These are phyloP conservation scores for Trametes maxima DNA, from an alignment of 768 basidiomycete genomes.

Conservation along the genomic window DNA sequence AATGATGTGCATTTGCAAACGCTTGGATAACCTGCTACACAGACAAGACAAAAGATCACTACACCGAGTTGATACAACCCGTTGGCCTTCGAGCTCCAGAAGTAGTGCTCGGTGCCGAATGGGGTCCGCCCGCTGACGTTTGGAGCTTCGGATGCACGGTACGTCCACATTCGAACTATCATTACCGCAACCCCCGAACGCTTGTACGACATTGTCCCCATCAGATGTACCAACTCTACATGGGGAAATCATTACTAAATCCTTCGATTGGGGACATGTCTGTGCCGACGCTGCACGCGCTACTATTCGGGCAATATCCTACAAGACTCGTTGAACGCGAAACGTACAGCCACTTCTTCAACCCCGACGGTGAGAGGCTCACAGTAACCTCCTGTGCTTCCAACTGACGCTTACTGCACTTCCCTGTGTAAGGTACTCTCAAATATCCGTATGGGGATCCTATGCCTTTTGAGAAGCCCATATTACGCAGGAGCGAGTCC, in stretches of 20 bases:
- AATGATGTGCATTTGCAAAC: too few relatives aligned
- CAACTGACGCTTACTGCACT: not conserved
- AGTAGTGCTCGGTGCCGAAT: slow-evolving; percentile 16
- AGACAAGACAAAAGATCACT: not conserved
- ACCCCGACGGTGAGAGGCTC: slow-evolving; percentile 6
- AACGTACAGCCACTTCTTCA: slow-evolving; percentile 7
- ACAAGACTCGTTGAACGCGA: slow-evolving; percentile 2
- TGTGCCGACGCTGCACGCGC: slow-evolving; percentile 3
- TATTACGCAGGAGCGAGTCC: not conserved
- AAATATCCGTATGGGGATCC: not conserved
- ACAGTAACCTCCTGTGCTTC: not conserved
- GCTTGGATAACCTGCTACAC: not conserved
- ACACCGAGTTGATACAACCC: slow-evolving; percentile 14
- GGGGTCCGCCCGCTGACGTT: slow-evolving; percentile 18
- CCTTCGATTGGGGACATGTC: not conserved
- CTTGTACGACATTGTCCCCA: not conserved
- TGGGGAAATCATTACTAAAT: not conserved
- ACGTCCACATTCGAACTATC: not conserved
- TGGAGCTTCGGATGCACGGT: slow-evolving; percentile 17
- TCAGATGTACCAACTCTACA: not conserved
- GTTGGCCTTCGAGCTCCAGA: slow-evolving; percentile 12
- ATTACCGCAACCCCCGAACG: too few relatives aligned
- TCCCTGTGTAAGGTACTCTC: not conserved
- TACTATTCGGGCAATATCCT: slow-evolving; percentile 10
- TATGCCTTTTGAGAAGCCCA: not conserved